Conservation (phyloP, 2,329 filamentous ascomycete genomes). For the Xylariaceae sp. region DNA sequence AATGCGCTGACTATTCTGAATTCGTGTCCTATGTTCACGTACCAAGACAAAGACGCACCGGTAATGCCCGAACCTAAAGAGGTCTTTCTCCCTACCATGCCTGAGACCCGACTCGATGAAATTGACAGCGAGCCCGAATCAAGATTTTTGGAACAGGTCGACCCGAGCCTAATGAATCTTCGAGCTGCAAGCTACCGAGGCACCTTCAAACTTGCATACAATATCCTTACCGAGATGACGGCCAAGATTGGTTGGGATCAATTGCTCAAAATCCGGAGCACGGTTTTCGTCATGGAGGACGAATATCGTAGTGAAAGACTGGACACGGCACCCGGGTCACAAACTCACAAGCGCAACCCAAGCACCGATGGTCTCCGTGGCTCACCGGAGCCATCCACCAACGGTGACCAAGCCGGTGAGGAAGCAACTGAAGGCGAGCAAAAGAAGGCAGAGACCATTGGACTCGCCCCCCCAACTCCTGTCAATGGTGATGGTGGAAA, state of each 20-base stretch:
- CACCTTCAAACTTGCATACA: constrained; percentile 93
- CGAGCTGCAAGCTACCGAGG: constrained; percentile 88
- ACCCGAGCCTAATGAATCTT: constrained; percentile 79
- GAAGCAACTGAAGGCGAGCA: constrained; percentile 35
- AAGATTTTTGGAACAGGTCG: constrained; percentile 78
- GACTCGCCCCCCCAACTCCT: constrained; percentile 32
- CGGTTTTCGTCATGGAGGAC: constrained; percentile 99
- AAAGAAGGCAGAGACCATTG: constrained; percentile 29
- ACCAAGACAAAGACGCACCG: constrained; percentile 96
- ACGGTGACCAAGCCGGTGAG: constrained; percentile 39
- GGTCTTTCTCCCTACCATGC: constrained; percentile 79
- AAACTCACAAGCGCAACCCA: constrained; percentile 60
- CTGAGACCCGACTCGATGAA: constrained; percentile 88
- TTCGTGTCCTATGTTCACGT: constrained; percentile 99
- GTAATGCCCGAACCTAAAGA: constrained; percentile 90
- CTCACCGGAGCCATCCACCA: constrained; percentile 57
- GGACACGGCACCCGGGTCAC: constrained; percentile 46
- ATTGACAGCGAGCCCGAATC: constrained; percentile 88
- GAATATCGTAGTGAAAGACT: constrained; percentile 91
- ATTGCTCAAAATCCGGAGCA: constrained; percentile 87
- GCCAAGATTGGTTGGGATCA: constrained; percentile 98
- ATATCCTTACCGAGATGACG: constrained; percentile 90
- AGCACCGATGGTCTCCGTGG: constrained; percentile 76
- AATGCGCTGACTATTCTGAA: constrained; percentile 92
- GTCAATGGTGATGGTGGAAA: constrained; percentile 38